Base-by-base conservation (phyloP, 345 rosid genomes). In the Salix viminalis region DNA sequence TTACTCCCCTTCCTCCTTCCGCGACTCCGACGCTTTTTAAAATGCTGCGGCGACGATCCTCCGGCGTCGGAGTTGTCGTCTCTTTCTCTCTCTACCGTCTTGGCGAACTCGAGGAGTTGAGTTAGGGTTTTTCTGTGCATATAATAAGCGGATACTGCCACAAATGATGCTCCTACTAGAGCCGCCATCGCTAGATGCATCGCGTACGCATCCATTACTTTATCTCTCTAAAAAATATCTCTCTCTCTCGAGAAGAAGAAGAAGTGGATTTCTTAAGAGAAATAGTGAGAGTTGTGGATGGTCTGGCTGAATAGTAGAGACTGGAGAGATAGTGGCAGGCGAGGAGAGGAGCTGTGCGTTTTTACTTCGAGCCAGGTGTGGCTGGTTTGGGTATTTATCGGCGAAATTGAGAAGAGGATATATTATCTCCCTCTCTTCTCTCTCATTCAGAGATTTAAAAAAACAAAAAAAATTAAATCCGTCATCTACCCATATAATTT, bases 131-230 rank as follows among this genome's bases (percentile, higher is more conserved):
- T 96, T 69, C 96, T 86, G 83, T 96, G 98, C 98, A 92, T 91
- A 78, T 84, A 91, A 72, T 91, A 91, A 3, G 97, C 97, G 37
- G 98, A 96, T 10, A 94, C 97, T 1, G 97, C 98, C 36, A 94
- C 97, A 37, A 94, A 77, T 42, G 99, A 96, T 54, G 98, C 98
- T 83, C 99, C 98, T 1, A 96, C 89, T 30, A 96, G 90, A 78
- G 99, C 98, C 87, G 99, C 98, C 84, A 94, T 89, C 81, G 98
- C 97, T 21, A 96, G 88, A 79, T 94, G 97, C 71, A 88, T 68
- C 69, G 94, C 54, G 80, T 90, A 87, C 8, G 92, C 69, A n/a
- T 96, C 98, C 99, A 96, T 94, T 26, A 28, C 61, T 67, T 11
- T 39, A 21, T 48, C 30, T 32, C 48, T 24, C 61, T 37, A 32